Evolutionary conservation across 192 early-diverging fungal species (phyloP), one percentile per base, ranked within the genome.

Genomic region (Coemansia interrupta): DNA sequence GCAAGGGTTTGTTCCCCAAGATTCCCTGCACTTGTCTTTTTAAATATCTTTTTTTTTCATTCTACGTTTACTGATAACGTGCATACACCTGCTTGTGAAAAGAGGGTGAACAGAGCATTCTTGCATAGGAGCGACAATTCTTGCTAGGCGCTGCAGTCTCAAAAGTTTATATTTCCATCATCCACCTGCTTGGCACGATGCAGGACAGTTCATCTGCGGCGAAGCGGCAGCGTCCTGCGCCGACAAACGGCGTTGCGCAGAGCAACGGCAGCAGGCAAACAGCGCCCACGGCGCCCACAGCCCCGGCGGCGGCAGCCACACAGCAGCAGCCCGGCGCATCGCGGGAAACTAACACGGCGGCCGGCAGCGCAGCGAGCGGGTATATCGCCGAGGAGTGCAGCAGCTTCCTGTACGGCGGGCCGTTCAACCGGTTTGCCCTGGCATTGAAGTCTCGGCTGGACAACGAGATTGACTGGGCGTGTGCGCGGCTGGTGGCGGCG

Each of bases 381-480:
- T 78, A 56, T 46, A 80, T 80, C 18, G 10, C 44, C 15, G 77
- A 80, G 17, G 71, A 80, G 24, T 66, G 38, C 28, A 17, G 63
- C 12, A 41, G 53, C 6, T 80, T 55, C 29, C 45, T 80, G 30
- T 38, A 29, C 9, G 77, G 77, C 5, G 77, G 77, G 0, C 71
- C 70, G 18, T 73, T 69, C 32, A 80, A 80, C 42, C 53, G 77
- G 49, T 73, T 73, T 65, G 72, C 77, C 5, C 39, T 80, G 19
- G 77, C 77, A 2, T 48, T 80, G 10, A 73, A 73, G 49, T 80
- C 77, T 0, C 39, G 30, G 0, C 58, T 80, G 28, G 64, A 69
- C 12, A 80, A 80, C 29, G 77, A 80, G 47, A 70, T 80, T 4
- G 77, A 80, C 64, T 80, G 77, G 77, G 77, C 71, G 14, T 70